A percentile compares a stretch with the other conserved stretches of the same genome.
phyloP scores from a whole-genome alignment of 257 asterid species.

The Scutellaria baicalensis region DNA sequence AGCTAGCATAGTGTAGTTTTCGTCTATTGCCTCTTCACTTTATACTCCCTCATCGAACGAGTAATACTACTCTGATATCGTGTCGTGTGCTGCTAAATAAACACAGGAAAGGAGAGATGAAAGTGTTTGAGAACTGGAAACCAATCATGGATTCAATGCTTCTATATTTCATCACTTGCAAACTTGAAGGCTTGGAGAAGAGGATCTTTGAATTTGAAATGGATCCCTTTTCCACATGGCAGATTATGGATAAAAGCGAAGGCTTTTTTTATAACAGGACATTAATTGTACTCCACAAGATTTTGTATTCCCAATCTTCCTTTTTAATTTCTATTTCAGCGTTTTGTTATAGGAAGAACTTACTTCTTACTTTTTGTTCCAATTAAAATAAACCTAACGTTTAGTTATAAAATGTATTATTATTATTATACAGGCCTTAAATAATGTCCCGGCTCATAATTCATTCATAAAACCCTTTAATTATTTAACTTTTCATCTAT shows the following conservation, averaged over 20 bases:
- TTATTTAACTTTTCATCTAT: too few relatives aligned
- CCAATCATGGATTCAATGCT: background rate
- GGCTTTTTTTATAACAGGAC: background rate
- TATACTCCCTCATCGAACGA: background rate
- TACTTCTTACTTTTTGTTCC: conserved; percentile 10
- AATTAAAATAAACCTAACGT: conserved; percentile 17
- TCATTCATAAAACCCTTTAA: background rate
- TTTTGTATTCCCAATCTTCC: conserved; percentile 11
- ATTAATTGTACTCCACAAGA: background rate
- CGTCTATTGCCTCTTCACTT: background rate
- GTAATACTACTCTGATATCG: background rate
- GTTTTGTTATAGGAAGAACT: conserved; percentile 4
- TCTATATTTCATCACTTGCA: background rate
- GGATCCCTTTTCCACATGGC: background rate
- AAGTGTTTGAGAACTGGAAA: background rate
- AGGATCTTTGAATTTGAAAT: background rate
- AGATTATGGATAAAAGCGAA: background rate
- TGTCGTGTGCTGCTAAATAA: conserved; percentile 4
- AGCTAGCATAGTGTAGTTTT: background rate
- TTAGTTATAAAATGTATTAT: background rate
- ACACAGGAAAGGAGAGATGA: conserved; percentile 12
- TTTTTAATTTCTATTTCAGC: background rate
- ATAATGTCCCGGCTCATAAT: background rate
- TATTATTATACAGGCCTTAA: conserved; percentile 12
- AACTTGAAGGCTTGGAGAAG: background rate